phyloP scores from a whole-genome alignment of 1,284 basidiomycete genomes.

The Sporisorium exsertum region DNA sequence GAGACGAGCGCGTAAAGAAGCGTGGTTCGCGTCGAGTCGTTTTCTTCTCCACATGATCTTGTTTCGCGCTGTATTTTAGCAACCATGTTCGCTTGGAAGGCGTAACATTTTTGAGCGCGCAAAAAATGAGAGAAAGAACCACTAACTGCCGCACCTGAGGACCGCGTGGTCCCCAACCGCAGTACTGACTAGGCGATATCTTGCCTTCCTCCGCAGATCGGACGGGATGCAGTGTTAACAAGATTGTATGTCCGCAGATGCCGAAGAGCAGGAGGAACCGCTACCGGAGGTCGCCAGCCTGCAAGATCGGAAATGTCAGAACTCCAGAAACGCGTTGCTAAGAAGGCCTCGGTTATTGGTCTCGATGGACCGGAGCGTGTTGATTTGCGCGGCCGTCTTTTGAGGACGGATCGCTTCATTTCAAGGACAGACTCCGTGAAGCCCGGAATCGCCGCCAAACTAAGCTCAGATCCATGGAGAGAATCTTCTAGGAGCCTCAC shows the following conservation, averaged over 20 bases:
- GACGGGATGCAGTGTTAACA: slow-evolving; percentile 84
- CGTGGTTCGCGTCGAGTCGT: slow-evolving; percentile 14
- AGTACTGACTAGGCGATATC: slow-evolving; percentile 84
- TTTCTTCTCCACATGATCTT: slow-evolving; percentile 25
- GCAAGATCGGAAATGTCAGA: background rate
- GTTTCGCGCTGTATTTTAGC: background rate
- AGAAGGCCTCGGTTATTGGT: background rate
- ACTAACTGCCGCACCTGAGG: slow-evolving; percentile 85
- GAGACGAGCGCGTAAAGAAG: slow-evolving; percentile 32
- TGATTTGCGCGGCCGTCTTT: background rate
- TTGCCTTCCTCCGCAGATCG: slow-evolving; percentile 83
- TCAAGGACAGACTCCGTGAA: background rate
- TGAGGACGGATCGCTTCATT: background rate
- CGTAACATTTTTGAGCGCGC: slow-evolving; percentile 5
- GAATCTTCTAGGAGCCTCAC: no score
- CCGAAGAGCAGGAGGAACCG: no score
- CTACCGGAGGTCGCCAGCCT: no score
- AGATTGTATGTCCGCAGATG: slow-evolving; percentile 81
- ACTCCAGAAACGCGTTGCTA: background rate
- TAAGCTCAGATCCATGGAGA: no score
- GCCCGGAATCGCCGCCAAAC: no score
- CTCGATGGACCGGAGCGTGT: background rate
- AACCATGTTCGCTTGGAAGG: background rate
- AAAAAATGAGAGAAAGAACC: no score
- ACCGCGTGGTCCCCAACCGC: slow-evolving; percentile 84